Evolutionary conservation across 345 rosid genomes (phyloP).

Genomic region (Arabidopsis thaliana): DNA sequence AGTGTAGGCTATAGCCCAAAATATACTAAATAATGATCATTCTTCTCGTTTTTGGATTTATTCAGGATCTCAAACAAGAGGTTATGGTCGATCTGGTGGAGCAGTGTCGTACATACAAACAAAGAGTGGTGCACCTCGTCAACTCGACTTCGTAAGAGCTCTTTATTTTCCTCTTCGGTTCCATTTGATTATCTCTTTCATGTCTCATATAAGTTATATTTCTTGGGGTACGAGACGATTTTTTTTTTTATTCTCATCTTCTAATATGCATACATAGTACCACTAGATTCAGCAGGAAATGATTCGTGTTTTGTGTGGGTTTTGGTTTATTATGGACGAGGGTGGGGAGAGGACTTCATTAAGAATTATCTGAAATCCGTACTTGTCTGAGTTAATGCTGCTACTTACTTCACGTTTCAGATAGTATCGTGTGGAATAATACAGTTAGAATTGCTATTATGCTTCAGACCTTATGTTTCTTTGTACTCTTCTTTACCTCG

Average conservation of each 20-base stretch:
- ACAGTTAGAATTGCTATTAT: slow-evolving; percentile 14
- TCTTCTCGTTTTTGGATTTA: slow-evolving; percentile 32
- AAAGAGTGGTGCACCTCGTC: slow-evolving; percentile 97
- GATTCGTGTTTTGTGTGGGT: background rate
- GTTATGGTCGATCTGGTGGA: slow-evolving; percentile 96
- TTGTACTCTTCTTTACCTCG: slow-evolving; percentile 20
- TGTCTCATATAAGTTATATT: slow-evolving; percentile 7
- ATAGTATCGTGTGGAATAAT: background rate
- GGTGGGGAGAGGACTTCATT: background rate
- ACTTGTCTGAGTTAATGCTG: slow-evolving; percentile 19
- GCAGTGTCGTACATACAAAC: slow-evolving; percentile 95
- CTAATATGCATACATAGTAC: background rate
- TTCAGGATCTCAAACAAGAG: slow-evolving; percentile 93
- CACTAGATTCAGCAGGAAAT: background rate
- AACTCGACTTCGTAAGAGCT: slow-evolving; percentile 91
- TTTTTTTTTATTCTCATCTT: background rate
- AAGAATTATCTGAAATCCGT: slow-evolving; percentile 7
- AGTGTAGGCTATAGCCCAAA: slow-evolving; percentile 23
- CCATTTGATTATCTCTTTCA: slow-evolving; percentile 29
- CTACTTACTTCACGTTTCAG: background rate
- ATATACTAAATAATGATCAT: slow-evolving; percentile 1
- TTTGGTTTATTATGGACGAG: slow-evolving; percentile 15
- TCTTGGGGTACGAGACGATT: slow-evolving; percentile 1
- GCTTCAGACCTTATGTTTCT: slow-evolving; percentile 17
- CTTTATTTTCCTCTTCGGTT: slow-evolving; percentile 31